A percentile compares a stretch with the other conserved stretches of the same genome.
phyloP scores from a whole-genome alignment of 306 rosid genomes.

The Cicer judaicum region DNA sequence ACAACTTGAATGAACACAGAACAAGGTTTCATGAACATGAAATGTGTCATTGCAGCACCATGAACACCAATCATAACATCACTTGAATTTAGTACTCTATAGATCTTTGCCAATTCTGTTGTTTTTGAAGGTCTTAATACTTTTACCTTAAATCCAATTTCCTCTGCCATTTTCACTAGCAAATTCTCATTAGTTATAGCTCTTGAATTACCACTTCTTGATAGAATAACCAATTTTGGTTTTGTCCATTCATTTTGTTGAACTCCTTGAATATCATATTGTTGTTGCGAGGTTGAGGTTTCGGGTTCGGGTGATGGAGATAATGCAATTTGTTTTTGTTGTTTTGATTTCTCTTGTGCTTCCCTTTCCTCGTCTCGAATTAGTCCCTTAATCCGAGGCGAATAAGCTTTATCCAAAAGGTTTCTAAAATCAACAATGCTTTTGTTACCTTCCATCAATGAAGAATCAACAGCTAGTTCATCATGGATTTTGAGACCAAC shows the following conservation, averaged over 20 bases:
- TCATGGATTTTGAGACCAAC: conserved; percentile 88
- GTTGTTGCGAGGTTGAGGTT: conserved; percentile 40
- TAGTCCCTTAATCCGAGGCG: conserved; percentile 69
- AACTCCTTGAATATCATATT: neutral
- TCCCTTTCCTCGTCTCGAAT: conserved; percentile 61
- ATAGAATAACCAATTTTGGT: conserved; percentile 67
- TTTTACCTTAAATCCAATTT: conserved; percentile 67
- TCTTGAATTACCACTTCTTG: conserved; percentile 75
- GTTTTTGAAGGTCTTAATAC: conserved; percentile 66
- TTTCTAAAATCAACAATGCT: conserved; percentile 73
- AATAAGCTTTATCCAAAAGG: conserved; percentile 72
- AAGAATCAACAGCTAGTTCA: conserved; percentile 71
- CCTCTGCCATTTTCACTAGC: conserved; percentile 71
- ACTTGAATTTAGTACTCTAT: conserved; percentile 67
- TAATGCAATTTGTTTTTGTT: conserved; percentile 36
- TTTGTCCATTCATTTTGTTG: conserved; percentile 43
- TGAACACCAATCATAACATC: conserved; percentile 94
- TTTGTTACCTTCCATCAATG: conserved; percentile 64
- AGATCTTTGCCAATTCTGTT: conserved; percentile 84
- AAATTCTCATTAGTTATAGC: conserved; percentile 70
- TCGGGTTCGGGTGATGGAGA: conserved; percentile 45
- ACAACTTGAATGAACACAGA: conserved; percentile 81
- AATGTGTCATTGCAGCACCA: conserved; percentile 99
- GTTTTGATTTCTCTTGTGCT: conserved; percentile 42
- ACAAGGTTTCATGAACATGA: conserved; percentile 74